Evolutionary conservation across 352 stramenopile genomes (phyloP).

Genomic region (Phytophthora palmivora): DNA sequence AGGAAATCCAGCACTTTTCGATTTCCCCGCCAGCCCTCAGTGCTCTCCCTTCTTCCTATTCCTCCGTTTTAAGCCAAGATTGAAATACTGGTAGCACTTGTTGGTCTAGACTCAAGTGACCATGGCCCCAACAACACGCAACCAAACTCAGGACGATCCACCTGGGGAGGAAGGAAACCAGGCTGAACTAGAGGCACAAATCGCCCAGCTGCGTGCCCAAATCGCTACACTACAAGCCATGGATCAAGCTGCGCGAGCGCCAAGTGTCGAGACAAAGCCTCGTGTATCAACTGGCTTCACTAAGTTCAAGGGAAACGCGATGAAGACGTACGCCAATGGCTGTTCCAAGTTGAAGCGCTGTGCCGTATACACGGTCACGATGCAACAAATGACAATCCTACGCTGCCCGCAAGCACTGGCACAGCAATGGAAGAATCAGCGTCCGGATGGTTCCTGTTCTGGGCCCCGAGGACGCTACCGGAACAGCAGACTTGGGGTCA

Average conservation of each 20-base stretch:
- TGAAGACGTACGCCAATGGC: constrained; percentile 28
- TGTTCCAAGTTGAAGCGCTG: constrained; percentile 21
- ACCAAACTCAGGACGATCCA: neutral
- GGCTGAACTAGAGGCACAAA: too few species aligned
- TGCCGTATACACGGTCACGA: too few species aligned
- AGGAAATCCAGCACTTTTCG: too few species aligned
- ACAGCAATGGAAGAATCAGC: constrained; percentile 23
- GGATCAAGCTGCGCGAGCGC: too few species aligned
- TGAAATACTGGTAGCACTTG: constrained; percentile 23
- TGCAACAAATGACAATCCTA: constrained; percentile 9
- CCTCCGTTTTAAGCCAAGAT: neutral
- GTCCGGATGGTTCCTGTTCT: constrained; percentile 28
- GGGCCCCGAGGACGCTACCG: too few species aligned
- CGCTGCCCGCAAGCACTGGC: constrained; percentile 8
- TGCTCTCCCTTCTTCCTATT: neutral
- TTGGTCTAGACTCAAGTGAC: constrained; percentile 9
- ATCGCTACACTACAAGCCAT: too few species aligned
- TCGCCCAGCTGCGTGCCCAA: too few species aligned
- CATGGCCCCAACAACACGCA: constrained; percentile 7
- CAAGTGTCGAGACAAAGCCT: too few species aligned
- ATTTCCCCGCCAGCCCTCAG: too few species aligned
- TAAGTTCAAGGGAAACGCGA: constrained; percentile 19
- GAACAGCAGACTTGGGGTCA: too few species aligned
- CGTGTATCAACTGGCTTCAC: constrained; percentile 12
- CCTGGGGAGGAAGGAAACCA: neutral